Base-by-base conservation (phyloP, 768 basidiomycete species). In the Panaeolus cyanescens region DNA sequence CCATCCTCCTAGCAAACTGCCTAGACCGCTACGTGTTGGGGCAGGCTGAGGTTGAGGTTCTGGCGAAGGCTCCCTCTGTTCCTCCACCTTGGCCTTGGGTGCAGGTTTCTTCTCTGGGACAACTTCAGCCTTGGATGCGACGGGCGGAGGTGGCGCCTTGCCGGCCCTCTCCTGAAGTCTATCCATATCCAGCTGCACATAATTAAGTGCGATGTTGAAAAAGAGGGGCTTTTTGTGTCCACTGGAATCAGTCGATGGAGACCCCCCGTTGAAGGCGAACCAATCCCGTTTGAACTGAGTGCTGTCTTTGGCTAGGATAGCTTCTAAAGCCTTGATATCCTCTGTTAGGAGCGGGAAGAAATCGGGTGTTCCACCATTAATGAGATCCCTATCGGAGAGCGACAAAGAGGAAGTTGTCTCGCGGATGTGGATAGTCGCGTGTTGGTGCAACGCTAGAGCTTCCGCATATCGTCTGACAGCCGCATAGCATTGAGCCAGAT, bases 181-280 rank as follows among this genome's bases (percentile, higher is more conserved):
- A 45, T 92, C 90, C 87, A 95, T 89, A 68, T 95, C 92, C 61
- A 95, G 74, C 64, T 91, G 86, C 58, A 93, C 88, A 70, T 96
- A 97, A 74, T 96, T 97, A 68, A 95, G 86, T 17, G 94, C 95
- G 62, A 94, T 91, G 71, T 97, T 93, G 75, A 96, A 97, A 79
- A 98, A 97, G 37, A 94, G 68, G 15, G 93, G 93, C 70, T 96
- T 96, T 77, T 89, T 88, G 69, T 88, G 79, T 36, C 79, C 73
- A 67, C 82, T 80, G 54, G 78, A 70, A 54, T 83, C 79, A 0
- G 71, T 70, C 12, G 78, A 72, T 32, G 76, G 66, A 5, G 80
- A 76, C 2, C 92, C 92, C 2, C 92, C 92, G 67, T 92, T 92
- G 70, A 82, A 83, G 1, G 85, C 80, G 66, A 91, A 91, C 93